These are phyloP conservation scores for Leishmania aethiopica DNA, from an alignment of 208 protist species.

Conservation along the genomic window DNA sequence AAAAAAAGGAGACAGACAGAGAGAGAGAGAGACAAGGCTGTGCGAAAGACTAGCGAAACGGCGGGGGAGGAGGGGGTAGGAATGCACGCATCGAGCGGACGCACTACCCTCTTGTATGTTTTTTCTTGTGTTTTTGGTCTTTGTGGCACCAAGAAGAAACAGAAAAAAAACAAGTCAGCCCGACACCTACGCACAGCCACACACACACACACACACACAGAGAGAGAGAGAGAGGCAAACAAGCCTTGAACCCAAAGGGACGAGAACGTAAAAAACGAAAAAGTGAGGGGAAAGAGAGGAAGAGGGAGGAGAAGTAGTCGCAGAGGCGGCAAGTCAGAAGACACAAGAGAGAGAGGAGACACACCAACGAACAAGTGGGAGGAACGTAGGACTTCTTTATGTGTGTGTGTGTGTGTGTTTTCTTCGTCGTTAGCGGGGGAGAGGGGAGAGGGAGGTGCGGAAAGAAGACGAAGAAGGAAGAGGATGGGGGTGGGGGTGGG, in stretches of 20 bases:
- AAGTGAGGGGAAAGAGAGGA: not conserved
- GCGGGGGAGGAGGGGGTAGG: not conserved
- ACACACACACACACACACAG: not conserved
- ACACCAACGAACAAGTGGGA: not conserved
- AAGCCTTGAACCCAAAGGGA: not conserved
- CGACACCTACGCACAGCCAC: not conserved
- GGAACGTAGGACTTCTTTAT: not conserved
- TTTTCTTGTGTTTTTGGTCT: not conserved
- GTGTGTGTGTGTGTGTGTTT: no score
- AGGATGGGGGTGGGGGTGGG: not conserved
- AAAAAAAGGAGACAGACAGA: slow-evolving; percentile 6
- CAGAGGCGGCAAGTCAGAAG: not conserved
- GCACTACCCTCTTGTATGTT: not conserved
- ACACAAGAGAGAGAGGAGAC: not conserved
- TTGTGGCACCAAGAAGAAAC: not conserved
- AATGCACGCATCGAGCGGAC: not conserved
- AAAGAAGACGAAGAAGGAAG: no score
- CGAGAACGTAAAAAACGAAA: not conserved
- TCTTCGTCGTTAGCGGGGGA: no score
- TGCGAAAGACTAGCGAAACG: not conserved
- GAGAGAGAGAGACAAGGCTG: not conserved
- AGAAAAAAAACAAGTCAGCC: not conserved
- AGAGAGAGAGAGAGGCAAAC: no score
- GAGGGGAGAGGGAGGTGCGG: no score
- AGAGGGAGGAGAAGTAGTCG: not conserved